A percentile compares a stretch with the other conserved stretches of the same genome.
Conservation (phyloP, 768 basidiomycete species). For the Suillus paluster region DNA sequence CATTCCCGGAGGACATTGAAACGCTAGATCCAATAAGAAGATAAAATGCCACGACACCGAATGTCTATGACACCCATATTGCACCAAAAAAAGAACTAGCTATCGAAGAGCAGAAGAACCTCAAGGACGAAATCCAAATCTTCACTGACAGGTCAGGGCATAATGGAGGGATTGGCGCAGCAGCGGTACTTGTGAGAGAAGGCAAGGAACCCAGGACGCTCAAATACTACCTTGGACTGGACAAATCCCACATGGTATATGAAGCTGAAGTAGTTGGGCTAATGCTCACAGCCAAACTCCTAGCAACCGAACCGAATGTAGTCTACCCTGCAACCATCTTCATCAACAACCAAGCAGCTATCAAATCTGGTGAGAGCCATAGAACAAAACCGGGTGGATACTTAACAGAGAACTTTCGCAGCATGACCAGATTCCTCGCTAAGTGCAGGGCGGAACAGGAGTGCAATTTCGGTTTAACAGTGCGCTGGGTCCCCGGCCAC, state of each 20-base stretch:
- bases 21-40: neutral
- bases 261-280: slow-evolving; percentile 21
- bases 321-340: neutral
- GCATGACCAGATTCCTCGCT: neutral
- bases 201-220: neutral
- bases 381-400: slow-evolving; percentile 6
- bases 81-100: neutral
- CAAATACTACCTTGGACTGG: slow-evolving; percentile 7
- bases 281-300: slow-evolving; percentile 12
- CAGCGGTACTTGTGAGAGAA: neutral
- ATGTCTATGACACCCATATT: neutral
- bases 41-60: neutral
- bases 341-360: slow-evolving; percentile 18
- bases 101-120: neutral
- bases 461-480: neutral
- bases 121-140: neutral
- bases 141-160: neutral
- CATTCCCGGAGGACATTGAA: neutral
- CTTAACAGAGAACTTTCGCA: slow-evolving; percentile 10
- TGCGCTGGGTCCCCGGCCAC: slow-evolving; percentile 24
- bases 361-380: neutral
- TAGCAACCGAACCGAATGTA: neutral
- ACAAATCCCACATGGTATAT: slow-evolving; percentile 16
- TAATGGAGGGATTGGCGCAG: neutral
- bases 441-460: neutral